Base-by-base conservation (phyloP, 2,329 filamentous ascomycete genomes). In the Pseudofabraea citricarpa region DNA sequence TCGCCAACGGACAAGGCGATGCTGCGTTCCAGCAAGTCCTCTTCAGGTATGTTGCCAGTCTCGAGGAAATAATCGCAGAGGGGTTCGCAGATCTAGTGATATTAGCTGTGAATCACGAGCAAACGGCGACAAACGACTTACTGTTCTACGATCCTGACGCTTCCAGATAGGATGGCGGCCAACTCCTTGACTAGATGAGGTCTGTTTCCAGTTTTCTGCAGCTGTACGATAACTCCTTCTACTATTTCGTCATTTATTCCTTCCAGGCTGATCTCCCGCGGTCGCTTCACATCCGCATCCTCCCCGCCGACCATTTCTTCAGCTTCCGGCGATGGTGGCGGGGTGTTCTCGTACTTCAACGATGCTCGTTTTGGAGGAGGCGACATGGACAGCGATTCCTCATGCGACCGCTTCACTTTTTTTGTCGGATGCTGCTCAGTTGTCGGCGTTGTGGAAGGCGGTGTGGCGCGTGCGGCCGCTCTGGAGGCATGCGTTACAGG, bases 121-220 rank as follows among this genome's bases (percentile, higher is more conserved):
- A 47, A 32, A 23, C 15, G 16, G 7, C 21, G 23, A 19, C 10
- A 36, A 21, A 53, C 31, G 36, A 79, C 90, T 66, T 81, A 96
- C 91, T 91, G 91, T 70, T 95, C 87, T 47, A 98, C 88, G 52
- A 87, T 87, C 47, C 83, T 80, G 51, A 95, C 83, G 48, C 80
- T 80, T 48, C 80, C 79, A 54, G 86, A 80, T 47, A 97, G 75
- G 40, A 94, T 78, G 12, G 82, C 78, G 41, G 90, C 89, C 36
- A 98, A 77, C 67, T 97, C 91, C 68, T 95, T 96, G 51, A 97
- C 89, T 22, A 97, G 74, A 66, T 96, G 91, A 44, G 93, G 93
- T 43, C 90, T 78, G 67, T 98, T 98, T 49, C 83, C 86, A 2
- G 90, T 94, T 63, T 85, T 85, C 64, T 95, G 84, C 44, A 98